Base-by-base conservation (phyloP, 1,284 basidiomycete species). In the Gomphus bonarii region DNA sequence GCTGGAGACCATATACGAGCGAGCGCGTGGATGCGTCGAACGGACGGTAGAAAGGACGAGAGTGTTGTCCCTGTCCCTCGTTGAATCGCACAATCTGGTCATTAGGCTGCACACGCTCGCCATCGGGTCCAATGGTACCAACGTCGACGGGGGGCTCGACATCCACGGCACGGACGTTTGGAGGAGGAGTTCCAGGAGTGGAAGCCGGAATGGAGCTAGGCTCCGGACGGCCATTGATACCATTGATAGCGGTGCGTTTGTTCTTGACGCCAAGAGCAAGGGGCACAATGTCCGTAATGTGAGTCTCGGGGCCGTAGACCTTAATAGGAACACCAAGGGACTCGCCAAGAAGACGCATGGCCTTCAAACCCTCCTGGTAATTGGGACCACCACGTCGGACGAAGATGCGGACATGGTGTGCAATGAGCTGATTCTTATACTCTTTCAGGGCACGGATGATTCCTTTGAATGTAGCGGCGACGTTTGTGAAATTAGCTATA, bases 401-500 rank as follows among this genome's bases (percentile, higher is more conserved):
- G 70, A 91, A 99, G 73, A 97, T 95, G 72, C 83, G 85, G 72
- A 95, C 92, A 61, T 83, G 75, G 76, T 95, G 91, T 55, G 78
- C 76, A 68, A 91, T 87, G 62, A 97, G 81, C 55, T 84, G 84
- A 57, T 81, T 75, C 78, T 95, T 92, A 83, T 84, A 94, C 74
- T 94, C 89, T 79, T 97, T 91, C 66, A 99, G 80, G 20, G 95
- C 95, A 60, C 86, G 91, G 71, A 99, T 98, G 79, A 98, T 99
- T 64, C 95, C 95, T 81, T 98, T 98, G 88, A 99, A 99, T 62
- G 95, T 99, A 16, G 95, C 88, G 43, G 95, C 95, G 65, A 99
- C 95, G 71, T 99, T 98, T 70, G 95, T 98, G 76, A 99, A 99
- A 85, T 99, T 99, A 77, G 95, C 95, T 64, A 98, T 97, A 76